Base-by-base conservation (phyloP, 495 filamentous ascomycete species). In the Aeminium ludgeri region DNA sequence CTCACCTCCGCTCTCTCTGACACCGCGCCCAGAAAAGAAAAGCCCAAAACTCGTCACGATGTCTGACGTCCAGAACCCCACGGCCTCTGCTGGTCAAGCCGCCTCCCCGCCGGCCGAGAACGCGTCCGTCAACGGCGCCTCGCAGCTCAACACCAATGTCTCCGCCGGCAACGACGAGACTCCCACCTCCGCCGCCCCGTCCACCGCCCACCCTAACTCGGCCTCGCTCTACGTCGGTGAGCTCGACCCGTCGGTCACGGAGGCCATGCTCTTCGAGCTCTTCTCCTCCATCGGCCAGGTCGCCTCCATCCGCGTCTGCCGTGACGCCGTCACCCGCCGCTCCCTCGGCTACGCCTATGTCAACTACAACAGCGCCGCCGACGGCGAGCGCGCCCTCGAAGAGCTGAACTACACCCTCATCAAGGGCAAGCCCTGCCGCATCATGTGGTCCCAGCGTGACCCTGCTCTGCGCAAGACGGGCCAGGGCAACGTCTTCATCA, bases 361-460 rank as follows among this genome's bases (percentile, higher is more conserved):
- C 62, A 99, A 99, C 72, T 99, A 96, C 76, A 99, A 96, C 68
- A 91, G 82, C 64, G 86, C 86, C 28, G 64, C 73, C 44, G 91
- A 99, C 59, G 89, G 89, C 54, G 89, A 99, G 71, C 87, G 87
- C 62, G 89, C 89, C 46, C 76, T 99, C 36, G 89, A 99, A 66
- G 89, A 99, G 65, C 75, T 99, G 46, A 99, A 99, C 76, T 99
- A 99, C 69, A 99, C 91, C 45, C 68, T 93, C 50, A 96, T 99
- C 71, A 96, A 96, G 75, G 84, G 84, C 54, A 85, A 83, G 60
- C 87, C 89, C 27, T 96, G 91, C 78, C 89, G 89, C 62, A 99
- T 99, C 72, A 99, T 99, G 89, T 99, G 89, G 89, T 96, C 91
- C 44, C 89, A 99, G 72, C 89, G 89, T 65, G 89, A 99, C 65